phyloP scores from a whole-genome alignment of 2,329 filamentous ascomycete species.

The Dendryphion nanum region DNA sequence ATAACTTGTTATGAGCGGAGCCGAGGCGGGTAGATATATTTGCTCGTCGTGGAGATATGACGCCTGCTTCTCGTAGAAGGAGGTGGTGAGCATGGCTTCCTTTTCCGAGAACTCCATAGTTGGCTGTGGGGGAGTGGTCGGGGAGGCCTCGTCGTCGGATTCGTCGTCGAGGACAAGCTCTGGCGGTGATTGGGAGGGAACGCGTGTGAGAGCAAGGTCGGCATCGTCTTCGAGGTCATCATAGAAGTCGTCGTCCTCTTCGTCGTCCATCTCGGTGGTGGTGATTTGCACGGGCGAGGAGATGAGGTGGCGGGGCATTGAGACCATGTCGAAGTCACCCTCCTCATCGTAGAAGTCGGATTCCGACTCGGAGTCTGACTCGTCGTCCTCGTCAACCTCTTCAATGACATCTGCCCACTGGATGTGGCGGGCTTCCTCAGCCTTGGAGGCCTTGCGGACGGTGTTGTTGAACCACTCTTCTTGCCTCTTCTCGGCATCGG shows the following conservation, averaged over 20 bases:
- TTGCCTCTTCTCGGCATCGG: constrained; percentile 92
- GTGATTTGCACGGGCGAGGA: constrained; percentile 44
- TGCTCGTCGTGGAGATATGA: constrained; percentile 35
- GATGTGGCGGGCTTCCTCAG: constrained; percentile 67
- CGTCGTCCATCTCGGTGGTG: constrained; percentile 41
- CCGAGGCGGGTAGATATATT: constrained; percentile 43
- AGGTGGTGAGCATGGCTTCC: constrained; percentile 47
- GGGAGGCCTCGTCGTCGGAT: constrained; percentile 50
- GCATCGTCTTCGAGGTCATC: constrained; percentile 48
- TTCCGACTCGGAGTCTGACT: constrained; percentile 51
- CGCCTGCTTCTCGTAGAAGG: constrained; percentile 42
- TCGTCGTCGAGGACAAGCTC: constrained; percentile 51
- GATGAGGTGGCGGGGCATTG: constrained; percentile 40
- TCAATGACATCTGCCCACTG: constrained; percentile 82
- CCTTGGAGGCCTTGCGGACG: constrained; percentile 69
- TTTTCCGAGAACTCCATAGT: constrained; percentile 48
- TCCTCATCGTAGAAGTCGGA: constrained; percentile 56
- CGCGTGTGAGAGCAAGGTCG: constrained; percentile 47
- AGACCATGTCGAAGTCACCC: constrained; percentile 49
- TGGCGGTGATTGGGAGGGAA: constrained; percentile 46
- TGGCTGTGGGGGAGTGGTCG: constrained; percentile 45
- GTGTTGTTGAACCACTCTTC: constrained; percentile 98
- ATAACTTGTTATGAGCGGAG: constrained; percentile 42
- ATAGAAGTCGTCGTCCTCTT: constrained; percentile 46
- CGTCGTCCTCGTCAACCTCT: constrained; percentile 72